These are phyloP conservation scores for Russula earlei DNA, from an alignment of 768 basidiomycete species.

Conservation along the genomic window DNA sequence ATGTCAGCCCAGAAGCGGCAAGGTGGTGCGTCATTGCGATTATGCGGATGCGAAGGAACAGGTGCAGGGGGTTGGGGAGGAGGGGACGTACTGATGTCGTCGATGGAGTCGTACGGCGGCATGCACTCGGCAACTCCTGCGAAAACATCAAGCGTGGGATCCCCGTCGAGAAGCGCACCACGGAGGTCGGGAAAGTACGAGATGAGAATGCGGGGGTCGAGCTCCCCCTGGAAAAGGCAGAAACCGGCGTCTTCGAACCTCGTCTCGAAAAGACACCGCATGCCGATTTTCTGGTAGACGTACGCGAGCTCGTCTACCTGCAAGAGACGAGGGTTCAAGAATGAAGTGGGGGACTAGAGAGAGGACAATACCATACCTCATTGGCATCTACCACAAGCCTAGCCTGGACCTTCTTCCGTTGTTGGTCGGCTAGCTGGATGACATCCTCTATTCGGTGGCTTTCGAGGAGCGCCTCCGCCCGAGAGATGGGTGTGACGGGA, in stretches of 20 bases:
- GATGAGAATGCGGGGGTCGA: conserved; percentile 78
- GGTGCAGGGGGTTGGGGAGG: background rate
- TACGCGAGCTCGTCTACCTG: conserved; percentile 66
- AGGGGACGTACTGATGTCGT: conserved; percentile 74
- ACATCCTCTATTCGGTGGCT: conserved; percentile 58
- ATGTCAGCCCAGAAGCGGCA: conserved; percentile 55
- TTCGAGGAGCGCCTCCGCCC: conserved; percentile 59
- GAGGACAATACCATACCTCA: conserved; percentile 33
- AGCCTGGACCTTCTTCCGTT: conserved; percentile 46
- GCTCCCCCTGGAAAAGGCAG: conserved; percentile 64
- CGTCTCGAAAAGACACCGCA: conserved; percentile 68
- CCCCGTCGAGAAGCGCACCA: conserved; percentile 45
- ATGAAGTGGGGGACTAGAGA: background rate
- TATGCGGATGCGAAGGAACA: conserved; percentile 19
- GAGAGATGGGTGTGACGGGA: conserved; percentile 62
- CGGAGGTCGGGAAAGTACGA: conserved; percentile 74
- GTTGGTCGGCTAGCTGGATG: conserved; percentile 48
- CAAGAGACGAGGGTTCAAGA: background rate
- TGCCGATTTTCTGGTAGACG: conserved; percentile 75
- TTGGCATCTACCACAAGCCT: conserved; percentile 44
- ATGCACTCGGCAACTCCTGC: conserved; percentile 66
- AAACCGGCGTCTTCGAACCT: conserved; percentile 76
- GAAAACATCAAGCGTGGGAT: conserved; percentile 59
- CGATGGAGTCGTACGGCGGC: conserved; percentile 57
- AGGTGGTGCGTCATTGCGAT: conserved; percentile 26